phyloP scores from a whole-genome alignment of 352 stramenopile species.

The Pythium phragmitis region DNA sequence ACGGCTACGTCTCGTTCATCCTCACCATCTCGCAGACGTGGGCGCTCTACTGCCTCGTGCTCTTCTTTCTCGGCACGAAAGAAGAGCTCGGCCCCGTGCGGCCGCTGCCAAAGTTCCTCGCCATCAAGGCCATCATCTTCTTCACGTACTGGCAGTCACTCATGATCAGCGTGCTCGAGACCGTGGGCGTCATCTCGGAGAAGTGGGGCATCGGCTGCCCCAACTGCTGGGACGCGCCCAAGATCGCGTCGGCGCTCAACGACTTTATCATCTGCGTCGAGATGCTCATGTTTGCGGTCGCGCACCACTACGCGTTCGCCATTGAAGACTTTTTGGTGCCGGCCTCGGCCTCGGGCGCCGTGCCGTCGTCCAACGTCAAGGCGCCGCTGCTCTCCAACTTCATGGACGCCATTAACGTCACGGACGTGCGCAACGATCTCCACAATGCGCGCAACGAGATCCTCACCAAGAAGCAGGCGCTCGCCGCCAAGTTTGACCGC shows the following conservation, averaged over 20 bases:
- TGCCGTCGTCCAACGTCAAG: constrained; percentile 80
- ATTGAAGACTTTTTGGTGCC: constrained; percentile 87
- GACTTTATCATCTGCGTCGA: constrained; percentile 95
- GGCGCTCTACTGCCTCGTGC: constrained; percentile 92
- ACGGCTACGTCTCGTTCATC: constrained; percentile 90
- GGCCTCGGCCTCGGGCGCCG: constrained; percentile 25
- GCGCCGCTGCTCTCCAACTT: constrained; percentile 84
- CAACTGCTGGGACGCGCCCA: constrained; percentile 80
- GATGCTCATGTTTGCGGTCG: constrained; percentile 92
- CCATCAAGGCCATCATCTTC: constrained; percentile 95
- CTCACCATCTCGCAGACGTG: constrained; percentile 89
- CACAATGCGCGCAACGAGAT: constrained; percentile 87
- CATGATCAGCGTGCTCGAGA: constrained; percentile 88
- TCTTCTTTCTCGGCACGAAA: constrained; percentile 93
- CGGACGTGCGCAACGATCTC: constrained; percentile 83
- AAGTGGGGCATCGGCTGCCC: constrained; percentile 84
- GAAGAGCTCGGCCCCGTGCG: constrained; percentile 88
- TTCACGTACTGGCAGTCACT: constrained; percentile 95
- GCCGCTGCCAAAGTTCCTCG: constrained; percentile 92
- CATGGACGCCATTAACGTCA: constrained; percentile 90
- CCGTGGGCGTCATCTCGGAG: constrained; percentile 82
- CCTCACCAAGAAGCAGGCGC: constrained; percentile 86
- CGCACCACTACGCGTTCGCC: constrained; percentile 92
- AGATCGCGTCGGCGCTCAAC: constrained; percentile 89
- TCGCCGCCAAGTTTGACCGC: constrained; percentile 83